Base-by-base conservation (phyloP, 129 eudicot species). In the Artemisia argyi region DNA sequence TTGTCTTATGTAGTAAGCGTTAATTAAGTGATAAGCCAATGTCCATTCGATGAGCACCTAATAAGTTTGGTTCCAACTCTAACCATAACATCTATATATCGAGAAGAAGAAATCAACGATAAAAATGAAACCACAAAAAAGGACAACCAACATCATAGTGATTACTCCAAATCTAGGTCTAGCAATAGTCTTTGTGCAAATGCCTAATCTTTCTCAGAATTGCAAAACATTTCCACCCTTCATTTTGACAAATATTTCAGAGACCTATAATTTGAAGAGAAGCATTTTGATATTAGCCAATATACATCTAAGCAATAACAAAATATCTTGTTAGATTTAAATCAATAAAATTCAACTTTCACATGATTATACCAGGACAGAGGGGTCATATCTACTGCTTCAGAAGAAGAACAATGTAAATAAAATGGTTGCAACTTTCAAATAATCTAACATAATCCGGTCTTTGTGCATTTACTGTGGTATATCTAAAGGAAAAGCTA, bases 1-100 rank as follows among this genome's bases (percentile, higher is more conserved):
- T 26, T 3, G 30, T 26, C 30, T 26, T 26, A 26, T 26, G 30
- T 26, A 3, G 30, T 26, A 4, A 26, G 30, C 30, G 30, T 26
- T 26, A 26, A 26, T 26, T 26, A 26, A 26, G 30, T 26, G 30
- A 26, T 2, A 26, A 26, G 30, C 30, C 30, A 26, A 26, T 26
- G 3, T 26, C 0, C 4, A 26, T 26, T 26, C 4, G 30, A 0
- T 26, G 4, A 26, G 30, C 30, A 26, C 30, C 4, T 8, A 68
- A 15, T 78, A 71, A 78, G 63, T 62, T 52, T 10, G 56, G 65
- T 51, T 69, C 71, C 71, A 72, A 70, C 60, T 32, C 74, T 76
- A 76, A 58, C 44, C 73, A 66, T 52, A 76, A 67, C 42, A 76
- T 50, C 74, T 67, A 74, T 26, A 26, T 26, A 26, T 26, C 30